Evolutionary conservation across 2,329 filamentous ascomycete species (phyloP).

Genomic region (Amesomyces nigricolor): DNA sequence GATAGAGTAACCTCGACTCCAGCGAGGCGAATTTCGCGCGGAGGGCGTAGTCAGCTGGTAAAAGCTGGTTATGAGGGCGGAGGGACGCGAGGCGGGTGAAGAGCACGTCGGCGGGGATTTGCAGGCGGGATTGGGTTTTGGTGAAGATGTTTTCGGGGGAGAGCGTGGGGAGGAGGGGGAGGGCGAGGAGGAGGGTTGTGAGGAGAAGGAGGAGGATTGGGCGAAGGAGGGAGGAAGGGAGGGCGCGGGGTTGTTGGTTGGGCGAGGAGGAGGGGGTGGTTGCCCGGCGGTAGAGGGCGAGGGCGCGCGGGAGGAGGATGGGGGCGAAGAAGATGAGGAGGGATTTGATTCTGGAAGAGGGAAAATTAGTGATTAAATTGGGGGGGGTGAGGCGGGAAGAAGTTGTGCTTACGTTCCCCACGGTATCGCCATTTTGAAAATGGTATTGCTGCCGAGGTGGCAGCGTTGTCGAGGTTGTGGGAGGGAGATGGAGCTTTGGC

Average conservation of each 20-base stretch:
- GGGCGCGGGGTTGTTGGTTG: conserved; percentile 42
- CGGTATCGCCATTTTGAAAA: conserved; percentile 31
- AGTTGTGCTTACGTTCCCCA: conserved; percentile 43
- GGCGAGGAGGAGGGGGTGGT: conserved; percentile 46
- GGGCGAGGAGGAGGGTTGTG: conserved; percentile 44
- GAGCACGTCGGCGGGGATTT: conserved; percentile 71
- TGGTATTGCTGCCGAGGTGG: conserved; percentile 6
- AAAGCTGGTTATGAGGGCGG: conserved; percentile 44
- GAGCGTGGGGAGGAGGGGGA: conserved; percentile 59
- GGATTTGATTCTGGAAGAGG: conserved; percentile 43
- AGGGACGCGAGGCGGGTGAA: conserved; percentile 66
- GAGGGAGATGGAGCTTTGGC: background rate
- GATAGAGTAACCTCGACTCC: conserved; percentile 72
- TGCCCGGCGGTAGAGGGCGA: conserved; percentile 37
- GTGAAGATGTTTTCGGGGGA: conserved; percentile 77
- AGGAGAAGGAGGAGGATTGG: conserved; percentile 50
- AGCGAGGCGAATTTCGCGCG: conserved; percentile 62
- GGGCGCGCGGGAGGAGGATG: conserved; percentile 58
- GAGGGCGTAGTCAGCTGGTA: conserved; percentile 57
- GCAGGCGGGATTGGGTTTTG: conserved; percentile 71
- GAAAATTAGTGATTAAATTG: background rate
- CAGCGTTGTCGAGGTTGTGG: background rate
- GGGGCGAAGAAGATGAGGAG: conserved; percentile 62
- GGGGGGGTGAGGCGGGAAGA: too few relatives aligned
- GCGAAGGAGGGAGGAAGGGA: conserved; percentile 49